Evolutionary conservation across 192 early-diverging fungal genomes (phyloP).

Genomic region (Allomyces javanicus): DNA sequence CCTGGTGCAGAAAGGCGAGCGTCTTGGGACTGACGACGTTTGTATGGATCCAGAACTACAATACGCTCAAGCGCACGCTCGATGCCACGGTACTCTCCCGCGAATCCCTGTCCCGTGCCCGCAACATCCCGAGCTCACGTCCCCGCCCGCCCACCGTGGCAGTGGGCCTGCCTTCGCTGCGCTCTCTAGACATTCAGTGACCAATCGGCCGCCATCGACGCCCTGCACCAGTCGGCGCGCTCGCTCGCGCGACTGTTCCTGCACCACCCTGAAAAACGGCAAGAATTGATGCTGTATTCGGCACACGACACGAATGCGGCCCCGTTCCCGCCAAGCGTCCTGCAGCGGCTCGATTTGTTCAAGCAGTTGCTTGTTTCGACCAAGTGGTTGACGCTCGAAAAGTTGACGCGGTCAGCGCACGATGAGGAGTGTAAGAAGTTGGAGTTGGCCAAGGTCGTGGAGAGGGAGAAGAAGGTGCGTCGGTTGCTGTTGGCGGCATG

Average conservation of each 20-base stretch:
- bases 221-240: not conserved
- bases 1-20: too few relatives aligned
- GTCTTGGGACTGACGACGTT: too few relatives aligned
- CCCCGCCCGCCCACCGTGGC: too few relatives aligned
- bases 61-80: too few relatives aligned
- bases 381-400: not conserved
- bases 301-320: not conserved
- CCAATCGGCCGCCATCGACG: not conserved
- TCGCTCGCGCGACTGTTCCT: not conserved
- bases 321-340: not conserved
- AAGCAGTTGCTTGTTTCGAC: not conserved
- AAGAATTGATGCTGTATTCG: not conserved
- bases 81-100: too few relatives aligned
- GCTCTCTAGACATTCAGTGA: too few relatives aligned
- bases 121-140: too few relatives aligned
- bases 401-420: conserved; percentile 1
- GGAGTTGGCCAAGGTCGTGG: not conserved
- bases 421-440: conserved; percentile 4
- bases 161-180: too few relatives aligned
- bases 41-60: too few relatives aligned
- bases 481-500: not conserved
- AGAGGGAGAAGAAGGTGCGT: not conserved
- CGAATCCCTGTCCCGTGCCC: too few relatives aligned
- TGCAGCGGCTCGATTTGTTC: not conserved
- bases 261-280: not conserved